Percentiles rank a stretch among this genome's conserved stretches.
Conservation (phyloP, 306 rosid genomes). For the Malus orientalis region DNA sequence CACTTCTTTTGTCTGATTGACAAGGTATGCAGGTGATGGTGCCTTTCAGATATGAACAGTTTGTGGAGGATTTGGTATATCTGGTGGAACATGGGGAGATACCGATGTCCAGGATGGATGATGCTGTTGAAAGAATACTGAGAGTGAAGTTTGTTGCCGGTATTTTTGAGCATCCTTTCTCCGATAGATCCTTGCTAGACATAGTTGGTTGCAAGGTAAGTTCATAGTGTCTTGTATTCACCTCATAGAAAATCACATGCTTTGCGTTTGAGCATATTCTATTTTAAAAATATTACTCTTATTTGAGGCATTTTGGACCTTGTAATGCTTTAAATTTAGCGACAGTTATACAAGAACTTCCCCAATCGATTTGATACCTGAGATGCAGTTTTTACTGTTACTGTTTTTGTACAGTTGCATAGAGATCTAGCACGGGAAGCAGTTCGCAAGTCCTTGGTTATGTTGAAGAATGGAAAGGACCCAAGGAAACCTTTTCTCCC, state of each 20-base stretch:
- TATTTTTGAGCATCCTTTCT: slow-evolving; percentile 62
- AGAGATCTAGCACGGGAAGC: slow-evolving; percentile 85
- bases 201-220: slow-evolving; percentile 79
- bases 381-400: not conserved
- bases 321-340: not conserved
- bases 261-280: not conserved
- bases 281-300: not conserved
- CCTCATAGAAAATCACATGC: not conserved
- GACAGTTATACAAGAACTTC: not conserved
- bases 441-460: slow-evolving; percentile 76
- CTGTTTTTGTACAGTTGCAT: slow-evolving; percentile 44
- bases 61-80: slow-evolving; percentile 42
- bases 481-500: slow-evolving; percentile 66
- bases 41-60: slow-evolving; percentile 36
- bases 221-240: slow-evolving; percentile 2
- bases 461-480: slow-evolving; percentile 76
- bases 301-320: not conserved
- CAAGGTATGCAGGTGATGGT: slow-evolving; percentile 69
- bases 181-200: slow-evolving; percentile 63
- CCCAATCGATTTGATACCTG: not conserved
- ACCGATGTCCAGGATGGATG: slow-evolving; percentile 60
- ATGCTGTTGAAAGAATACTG: slow-evolving; percentile 74
- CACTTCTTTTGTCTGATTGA: slow-evolving; percentile 4
- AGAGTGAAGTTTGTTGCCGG: slow-evolving; percentile 82
- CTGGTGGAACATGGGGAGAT: slow-evolving; percentile 62